Conservation (phyloP, 177 flowering plant genomes). For the Tripterygium wilfordii region DNA sequence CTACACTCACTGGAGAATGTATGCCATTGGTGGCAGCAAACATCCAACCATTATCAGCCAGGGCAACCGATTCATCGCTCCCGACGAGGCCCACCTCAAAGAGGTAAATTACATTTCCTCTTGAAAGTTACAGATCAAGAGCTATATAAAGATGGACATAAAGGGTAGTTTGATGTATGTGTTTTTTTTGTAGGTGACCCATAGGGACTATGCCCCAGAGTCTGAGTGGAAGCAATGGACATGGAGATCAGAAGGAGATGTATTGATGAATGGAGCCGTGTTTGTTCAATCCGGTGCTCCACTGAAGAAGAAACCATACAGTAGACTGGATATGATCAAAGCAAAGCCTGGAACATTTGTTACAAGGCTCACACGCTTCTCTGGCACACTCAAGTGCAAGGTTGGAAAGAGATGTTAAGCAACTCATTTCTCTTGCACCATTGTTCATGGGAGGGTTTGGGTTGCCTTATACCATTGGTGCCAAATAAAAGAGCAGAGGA, state of each 20-base stretch:
- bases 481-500: no score
- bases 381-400: slow-evolving; percentile 39
- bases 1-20: slow-evolving; percentile 65
- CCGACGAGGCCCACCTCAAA: slow-evolving; percentile 24
- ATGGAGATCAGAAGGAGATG: slow-evolving; percentile 46
- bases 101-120: slow-evolving; percentile 26
- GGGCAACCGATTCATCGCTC: slow-evolving; percentile 61
- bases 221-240: slow-evolving; percentile 38
- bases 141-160: background rate
- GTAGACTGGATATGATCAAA: slow-evolving; percentile 21
- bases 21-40: slow-evolving; percentile 62
- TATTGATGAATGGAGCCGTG: slow-evolving; percentile 46
- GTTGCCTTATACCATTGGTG: no score
- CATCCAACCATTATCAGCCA: slow-evolving; percentile 58
- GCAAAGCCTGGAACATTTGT: slow-evolving; percentile 34
- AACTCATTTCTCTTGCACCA: background rate
- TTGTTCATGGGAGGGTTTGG: no score
- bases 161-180: background rate
- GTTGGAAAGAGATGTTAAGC: slow-evolving; percentile 14
- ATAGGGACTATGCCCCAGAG: slow-evolving; percentile 31
- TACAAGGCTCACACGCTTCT: slow-evolving; percentile 27
- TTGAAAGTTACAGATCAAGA: no score
- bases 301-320: background rate
- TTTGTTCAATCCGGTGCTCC: slow-evolving; percentile 43
- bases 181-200: slow-evolving; percentile 24